Conservation (phyloP, 805 yeast genomes). For the Saturnispora gosingensis region DNA sequence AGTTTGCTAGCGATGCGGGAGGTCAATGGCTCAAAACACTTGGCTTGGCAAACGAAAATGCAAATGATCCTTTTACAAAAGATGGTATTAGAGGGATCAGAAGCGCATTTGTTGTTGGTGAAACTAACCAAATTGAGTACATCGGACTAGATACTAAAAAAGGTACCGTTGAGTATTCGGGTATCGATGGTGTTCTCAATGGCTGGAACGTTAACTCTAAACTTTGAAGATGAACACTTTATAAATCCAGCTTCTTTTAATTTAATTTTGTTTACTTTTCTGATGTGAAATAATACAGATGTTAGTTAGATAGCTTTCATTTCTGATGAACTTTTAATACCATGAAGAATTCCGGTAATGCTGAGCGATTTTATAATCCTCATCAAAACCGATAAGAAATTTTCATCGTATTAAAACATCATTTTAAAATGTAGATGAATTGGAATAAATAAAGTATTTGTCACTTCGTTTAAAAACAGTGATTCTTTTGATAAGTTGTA, state of each 20-base stretch:
- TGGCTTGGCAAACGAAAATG: constrained; percentile 10
- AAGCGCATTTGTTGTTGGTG: constrained; percentile 61
- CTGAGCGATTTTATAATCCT: no score
- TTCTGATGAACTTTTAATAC: background rate
- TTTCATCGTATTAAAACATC: no score
- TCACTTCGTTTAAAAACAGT: no score
- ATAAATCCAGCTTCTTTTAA: no score
- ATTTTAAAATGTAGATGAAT: no score
- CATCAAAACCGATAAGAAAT: no score
- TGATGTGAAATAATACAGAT: no score
- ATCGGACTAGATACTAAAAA: constrained; percentile 35
- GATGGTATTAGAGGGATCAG: constrained; percentile 29
- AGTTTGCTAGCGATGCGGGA: constrained; percentile 51
- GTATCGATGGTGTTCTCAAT: constrained; percentile 11
- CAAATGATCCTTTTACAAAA: constrained; percentile 9
- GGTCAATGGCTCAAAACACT: constrained; percentile 8
- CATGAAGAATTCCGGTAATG: no score
- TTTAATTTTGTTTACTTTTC: no score
- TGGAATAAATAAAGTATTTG: no score
- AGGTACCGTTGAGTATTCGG: constrained; percentile 18
- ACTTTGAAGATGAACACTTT: background rate
- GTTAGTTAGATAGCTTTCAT: background rate
- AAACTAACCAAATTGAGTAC: constrained; percentile 24
- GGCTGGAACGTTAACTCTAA: constrained; percentile 1
- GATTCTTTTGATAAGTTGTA: background rate